These are phyloP conservation scores for Mucuna pruriens DNA, from an alignment of 306 rosid species.

Conservation along the genomic window DNA sequence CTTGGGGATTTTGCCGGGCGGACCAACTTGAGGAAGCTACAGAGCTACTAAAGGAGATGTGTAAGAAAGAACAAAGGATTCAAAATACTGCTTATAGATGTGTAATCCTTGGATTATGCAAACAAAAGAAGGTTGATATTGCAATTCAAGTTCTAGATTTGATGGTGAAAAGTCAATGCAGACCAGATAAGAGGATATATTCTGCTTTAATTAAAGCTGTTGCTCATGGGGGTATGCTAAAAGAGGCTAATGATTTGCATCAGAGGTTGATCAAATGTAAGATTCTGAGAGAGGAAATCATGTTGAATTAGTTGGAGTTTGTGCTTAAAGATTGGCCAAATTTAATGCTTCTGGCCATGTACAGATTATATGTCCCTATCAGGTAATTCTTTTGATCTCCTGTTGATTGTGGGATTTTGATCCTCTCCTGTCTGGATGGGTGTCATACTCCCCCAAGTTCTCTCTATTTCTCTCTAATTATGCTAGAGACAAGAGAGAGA, in stretches of 20 bases:
- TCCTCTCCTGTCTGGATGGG: neutral
- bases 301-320: conserved; percentile 41
- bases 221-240: conserved; percentile 73
- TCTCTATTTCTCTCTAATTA: neutral
- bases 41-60: conserved; percentile 57
- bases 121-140: conserved; percentile 58
- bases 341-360: conserved; percentile 23
- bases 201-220: conserved; percentile 61
- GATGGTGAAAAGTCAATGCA: conserved; percentile 67
- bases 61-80: conserved; percentile 45
- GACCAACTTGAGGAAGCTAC: conserved; percentile 67
- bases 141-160: conserved; percentile 76
- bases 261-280: conserved; percentile 63
- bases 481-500: conserved; percentile 5
- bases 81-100: conserved; percentile 52
- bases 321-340: conserved; percentile 39
- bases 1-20: conserved; percentile 63
- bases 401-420: conserved; percentile 29
- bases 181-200: conserved; percentile 62
- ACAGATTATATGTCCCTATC: conserved; percentile 32
- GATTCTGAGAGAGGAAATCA: conserved; percentile 49
- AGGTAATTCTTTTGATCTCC: conserved; percentile 35
- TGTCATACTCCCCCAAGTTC: neutral
- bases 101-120: conserved; percentile 75
- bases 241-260: conserved; percentile 76